Base-by-base conservation (phyloP, 192 early-diverging fungal genomes). In the Backusella sp. region DNA sequence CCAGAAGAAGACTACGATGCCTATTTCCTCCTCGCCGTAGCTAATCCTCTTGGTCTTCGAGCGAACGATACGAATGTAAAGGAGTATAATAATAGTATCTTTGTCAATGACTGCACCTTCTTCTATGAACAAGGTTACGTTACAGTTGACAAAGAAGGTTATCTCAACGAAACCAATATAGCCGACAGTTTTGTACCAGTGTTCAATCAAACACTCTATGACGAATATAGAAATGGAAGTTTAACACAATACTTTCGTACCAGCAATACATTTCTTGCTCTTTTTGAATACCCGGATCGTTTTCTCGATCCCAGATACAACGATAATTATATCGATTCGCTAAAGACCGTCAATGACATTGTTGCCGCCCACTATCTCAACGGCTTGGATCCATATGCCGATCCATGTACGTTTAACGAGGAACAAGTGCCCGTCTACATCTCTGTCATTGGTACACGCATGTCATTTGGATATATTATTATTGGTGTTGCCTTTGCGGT, bases 381-480 rank as follows among this genome's bases (percentile, higher is more conserved):
- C 53, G 53, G 53, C 19, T 7, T 56, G n/a, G 53, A 56, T 56
- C n/a, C 53, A n/a, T 21, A 9, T 21, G 53, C 53, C 21, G 53
- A 56, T 0, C 53, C 53, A 23, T 56, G 53, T 11, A 21, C 53
- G 2, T 56, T 56, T 21, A 56, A 56, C 19, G 19, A 56, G n/a
- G 53, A 56, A 56, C 53, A 56, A 19, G 53, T 56, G 8, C 53
- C 53, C n/a, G 53, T 56, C 53, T 56, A 56, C 7, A 19, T 56
- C 8, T 21, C 53, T 6, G 53, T 56, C 1, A 6, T 56, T 21
- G 53, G 53, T 9, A 56, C 53, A 23, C 19, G 53, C 19, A 56
- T 56, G 53, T 56, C 53, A 7, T 56, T 56, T 56, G 53, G 53
- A n/a, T 56, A 56, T 56, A 56, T 56, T 56, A 56, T 56, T 23